These are phyloP conservation scores for Zalaria obscura DNA, from an alignment of 2,329 filamentous ascomycete genomes.

Conservation along the genomic window DNA sequence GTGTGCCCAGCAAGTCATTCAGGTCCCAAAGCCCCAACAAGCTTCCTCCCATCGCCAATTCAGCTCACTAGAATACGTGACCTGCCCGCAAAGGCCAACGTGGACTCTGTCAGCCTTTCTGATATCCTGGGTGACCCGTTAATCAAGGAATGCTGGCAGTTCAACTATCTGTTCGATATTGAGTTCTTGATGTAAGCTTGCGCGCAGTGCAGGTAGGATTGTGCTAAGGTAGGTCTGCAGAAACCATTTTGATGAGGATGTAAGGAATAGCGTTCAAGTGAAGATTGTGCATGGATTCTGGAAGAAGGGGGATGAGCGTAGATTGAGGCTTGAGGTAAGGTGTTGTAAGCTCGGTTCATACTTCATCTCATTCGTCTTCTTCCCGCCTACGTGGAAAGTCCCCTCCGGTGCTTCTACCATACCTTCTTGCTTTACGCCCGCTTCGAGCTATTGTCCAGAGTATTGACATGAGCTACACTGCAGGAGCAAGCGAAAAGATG, in stretches of 20 bases:
- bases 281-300: constrained; percentile 51
- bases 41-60: constrained; percentile 43
- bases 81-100: constrained; percentile 45
- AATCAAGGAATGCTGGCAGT: constrained; percentile 58
- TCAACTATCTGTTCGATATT: constrained; percentile 53
- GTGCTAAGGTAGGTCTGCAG: constrained; percentile 9
- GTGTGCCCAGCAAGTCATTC: no score
- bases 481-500: constrained; percentile 49
- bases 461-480: not conserved
- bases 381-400: no score
- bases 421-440: no score
- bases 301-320: constrained; percentile 51
- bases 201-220: not conserved
- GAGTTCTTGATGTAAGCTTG: constrained; percentile 41
- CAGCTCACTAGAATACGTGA: constrained; percentile 57
- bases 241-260: constrained; percentile 42
- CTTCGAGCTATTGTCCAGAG: no score
- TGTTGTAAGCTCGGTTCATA: no score
- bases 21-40: not conserved
- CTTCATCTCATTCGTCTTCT: no score
- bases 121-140: constrained; percentile 62
- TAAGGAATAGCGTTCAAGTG: constrained; percentile 36
- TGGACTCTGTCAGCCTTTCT: constrained; percentile 48
- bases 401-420: no score
- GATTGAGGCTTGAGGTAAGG: constrained; percentile 43